Conservation (phyloP, 1,139 yeast species). For the Pichia cactophila region DNA sequence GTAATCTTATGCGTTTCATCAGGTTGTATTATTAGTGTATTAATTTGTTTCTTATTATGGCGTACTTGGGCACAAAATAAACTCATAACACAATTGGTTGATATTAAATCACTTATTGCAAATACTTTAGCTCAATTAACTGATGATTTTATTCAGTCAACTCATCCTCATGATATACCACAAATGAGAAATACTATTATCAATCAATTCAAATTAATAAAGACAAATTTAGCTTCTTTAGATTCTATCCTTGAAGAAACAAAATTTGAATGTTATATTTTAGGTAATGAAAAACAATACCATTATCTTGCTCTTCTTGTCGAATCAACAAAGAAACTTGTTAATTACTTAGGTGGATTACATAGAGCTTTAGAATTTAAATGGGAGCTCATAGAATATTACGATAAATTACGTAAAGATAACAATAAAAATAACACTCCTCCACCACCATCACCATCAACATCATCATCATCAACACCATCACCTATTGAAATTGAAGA, state of each 20-base stretch:
- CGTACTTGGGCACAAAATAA: constrained; percentile 10
- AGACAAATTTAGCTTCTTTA: constrained; percentile 22
- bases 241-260: constrained; percentile 51
- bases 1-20: constrained; percentile 51
- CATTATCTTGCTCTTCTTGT: constrained; percentile 40
- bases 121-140: constrained; percentile 7
- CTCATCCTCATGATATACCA: background rate
- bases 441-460: background rate
- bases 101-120: constrained; percentile 23
- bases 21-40: constrained; percentile 56
- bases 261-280: constrained; percentile 46
- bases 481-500: constrained; percentile 14
- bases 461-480: background rate
- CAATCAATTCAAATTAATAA: constrained; percentile 6
- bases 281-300: constrained; percentile 53
- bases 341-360: constrained; percentile 60
- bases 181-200: constrained; percentile 1
- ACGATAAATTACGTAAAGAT: constrained; percentile 1
- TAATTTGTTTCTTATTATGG: constrained; percentile 55
- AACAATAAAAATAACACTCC: background rate
- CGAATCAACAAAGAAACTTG: constrained; percentile 43
- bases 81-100: constrained; percentile 19
- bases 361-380: constrained; percentile 64
- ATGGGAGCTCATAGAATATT: constrained; percentile 36
- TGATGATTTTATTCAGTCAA: constrained; percentile 8